Evolutionary conservation across 148 eudicot genomes (phyloP), one percentile per base, ranked within the genome.

Genomic region (Oxyria digyna): DNA sequence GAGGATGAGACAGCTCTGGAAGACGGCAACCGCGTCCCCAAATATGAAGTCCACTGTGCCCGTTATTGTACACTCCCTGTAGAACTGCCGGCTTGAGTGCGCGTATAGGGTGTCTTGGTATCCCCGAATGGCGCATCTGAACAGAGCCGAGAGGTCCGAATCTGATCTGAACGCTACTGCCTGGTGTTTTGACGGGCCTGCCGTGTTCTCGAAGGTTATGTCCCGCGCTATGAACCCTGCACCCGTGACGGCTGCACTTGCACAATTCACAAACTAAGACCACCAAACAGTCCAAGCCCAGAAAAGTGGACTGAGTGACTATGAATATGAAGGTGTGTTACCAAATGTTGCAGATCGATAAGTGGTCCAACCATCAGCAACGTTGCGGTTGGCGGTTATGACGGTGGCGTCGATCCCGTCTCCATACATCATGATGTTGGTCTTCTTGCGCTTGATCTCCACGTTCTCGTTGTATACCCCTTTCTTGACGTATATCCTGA

Each of bases 31-130:
- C 0, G 86, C 81, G 49, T 84, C 90, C 0, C 97, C 94, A 49
- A 86, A 91, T 29, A 91, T 73, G 72, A 91, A 89, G 70, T 90
- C 96, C 7, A 90, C 83, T 23, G 93, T 90, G 42, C 96, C 96
- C 0, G 89, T 73, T 40, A 90, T 73, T 7, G 57, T 77, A 62
- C 96, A 90, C 50, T 90, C 86, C 0, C 94, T 82, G 75, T 87
- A 90, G 74, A 73, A 90, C 45, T 90, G 96, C 18, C 96, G 85
- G 71, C 84, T 81, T n/a, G 87, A 78, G 75, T 87, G 94, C 31
- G 49, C n/a, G 42, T 93, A 93, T 2, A 93, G 82, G 0, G 98
- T 93, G 84, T 93, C 98, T 68, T 93, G 98, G 78, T 84, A 93
- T 0, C 96, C 96, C 27, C 78, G 70, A 17, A 88, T 71, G 7